A percentile compares a stretch with the other conserved stretches of the same genome.
These are phyloP conservation scores for Colletotrichum tanaceti DNA, from an alignment of 2,329 filamentous ascomycete species.

Conservation along the genomic window DNA sequence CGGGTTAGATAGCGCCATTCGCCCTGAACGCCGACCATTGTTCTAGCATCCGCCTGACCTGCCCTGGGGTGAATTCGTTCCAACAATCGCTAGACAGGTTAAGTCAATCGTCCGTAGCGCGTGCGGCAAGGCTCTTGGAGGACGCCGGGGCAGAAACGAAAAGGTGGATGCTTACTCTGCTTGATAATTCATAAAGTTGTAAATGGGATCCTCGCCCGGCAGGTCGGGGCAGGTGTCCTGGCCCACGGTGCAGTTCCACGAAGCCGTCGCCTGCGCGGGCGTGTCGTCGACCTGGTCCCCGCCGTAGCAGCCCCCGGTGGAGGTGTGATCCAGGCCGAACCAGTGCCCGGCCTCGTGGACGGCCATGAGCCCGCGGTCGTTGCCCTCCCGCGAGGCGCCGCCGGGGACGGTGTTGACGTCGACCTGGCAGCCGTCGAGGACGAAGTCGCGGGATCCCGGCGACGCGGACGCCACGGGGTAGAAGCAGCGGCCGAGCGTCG, in stretches of 20 bases:
- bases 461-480: slow-evolving; percentile 46
- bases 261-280: slow-evolving; percentile 42
- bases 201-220: slow-evolving; percentile 34
- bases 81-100: slow-evolving; percentile 13
- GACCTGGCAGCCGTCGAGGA: slow-evolving; percentile 43
- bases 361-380: slow-evolving; percentile 41
- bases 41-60: slow-evolving; percentile 33
- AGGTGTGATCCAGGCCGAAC: slow-evolving; percentile 57
- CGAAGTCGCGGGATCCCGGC: slow-evolving; percentile 16
- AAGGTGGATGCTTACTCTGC: not conserved
- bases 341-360: slow-evolving; percentile 56
- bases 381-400: slow-evolving; percentile 14
- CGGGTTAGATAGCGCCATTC: not conserved
- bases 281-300: slow-evolving; percentile 41
- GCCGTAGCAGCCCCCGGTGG: slow-evolving; percentile 48
- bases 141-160: not conserved
- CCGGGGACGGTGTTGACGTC: slow-evolving; percentile 39
- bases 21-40: slow-evolving; percentile 12
- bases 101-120: not conserved
- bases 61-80: slow-evolving; percentile 34
- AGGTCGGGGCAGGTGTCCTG: slow-evolving; percentile 25
- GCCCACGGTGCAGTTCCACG: slow-evolving; percentile 23
- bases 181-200: slow-evolving; percentile 40
- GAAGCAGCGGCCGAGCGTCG: slow-evolving; percentile 55
- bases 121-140: not conserved